A percentile compares a stretch with the other conserved stretches of the same genome.
Evolutionary conservation across 176 grass and related monocot genomes (phyloP).

Genomic region (Triticum turgidum): DNA sequence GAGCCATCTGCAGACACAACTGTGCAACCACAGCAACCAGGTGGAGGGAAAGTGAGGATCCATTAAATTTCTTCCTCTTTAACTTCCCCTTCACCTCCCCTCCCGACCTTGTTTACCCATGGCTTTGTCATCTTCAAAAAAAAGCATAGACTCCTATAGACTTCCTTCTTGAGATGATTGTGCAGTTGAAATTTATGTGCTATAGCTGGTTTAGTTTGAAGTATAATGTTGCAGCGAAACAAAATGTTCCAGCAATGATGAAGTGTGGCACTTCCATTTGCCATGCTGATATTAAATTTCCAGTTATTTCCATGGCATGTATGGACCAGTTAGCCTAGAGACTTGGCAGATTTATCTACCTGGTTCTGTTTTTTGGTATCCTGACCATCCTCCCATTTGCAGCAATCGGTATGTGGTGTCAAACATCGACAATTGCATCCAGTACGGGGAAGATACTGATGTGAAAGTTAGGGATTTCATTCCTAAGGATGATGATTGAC

Average conservation of each 20-base stretch:
- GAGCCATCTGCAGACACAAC: too few relatives aligned
- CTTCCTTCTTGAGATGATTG: neutral
- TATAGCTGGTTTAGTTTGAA: neutral
- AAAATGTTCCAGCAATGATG: neutral
- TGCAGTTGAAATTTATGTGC: neutral
- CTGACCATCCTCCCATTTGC: neutral
- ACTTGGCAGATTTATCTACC: neutral
- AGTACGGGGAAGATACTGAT: conserved; percentile 86
- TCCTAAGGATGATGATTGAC: conserved; percentile 57
- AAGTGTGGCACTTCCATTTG: neutral
- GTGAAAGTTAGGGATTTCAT: conserved; percentile 84
- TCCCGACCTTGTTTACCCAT: too few relatives aligned
- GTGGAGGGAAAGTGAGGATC: too few relatives aligned
- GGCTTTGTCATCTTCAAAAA: too few relatives aligned
- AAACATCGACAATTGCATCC: conserved; percentile 75
- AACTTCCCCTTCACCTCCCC: too few relatives aligned
- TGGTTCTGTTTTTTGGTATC: conserved; percentile 15
- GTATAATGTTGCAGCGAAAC: neutral
- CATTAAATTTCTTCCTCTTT: too few relatives aligned
- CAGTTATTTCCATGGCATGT: neutral
- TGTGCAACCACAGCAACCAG: too few relatives aligned
- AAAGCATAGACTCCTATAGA: too few relatives aligned
- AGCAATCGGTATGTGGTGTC: conserved; percentile 92
- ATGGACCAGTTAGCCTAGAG: too few relatives aligned
- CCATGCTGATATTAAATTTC: too few relatives aligned